Evolutionary conservation across 148 eudicot genomes (phyloP).

Genomic region (Rhododendron mucronatum): DNA sequence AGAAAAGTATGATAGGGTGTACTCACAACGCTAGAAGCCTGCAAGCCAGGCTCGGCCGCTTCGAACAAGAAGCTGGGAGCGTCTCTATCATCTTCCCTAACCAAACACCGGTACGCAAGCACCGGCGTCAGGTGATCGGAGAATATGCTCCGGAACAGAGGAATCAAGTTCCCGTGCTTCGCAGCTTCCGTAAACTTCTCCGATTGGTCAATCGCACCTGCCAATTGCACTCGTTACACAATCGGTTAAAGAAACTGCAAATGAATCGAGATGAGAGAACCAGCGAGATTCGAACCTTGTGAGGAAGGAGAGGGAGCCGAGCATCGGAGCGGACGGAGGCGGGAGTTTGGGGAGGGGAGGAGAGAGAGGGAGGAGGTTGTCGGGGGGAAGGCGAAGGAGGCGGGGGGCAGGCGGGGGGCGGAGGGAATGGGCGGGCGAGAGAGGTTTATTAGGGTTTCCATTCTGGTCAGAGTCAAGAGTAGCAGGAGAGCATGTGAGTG

Average conservation of each 20-base stretch:
- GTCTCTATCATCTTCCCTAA: conserved; percentile 88
- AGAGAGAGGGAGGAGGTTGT: conserved; percentile 10
- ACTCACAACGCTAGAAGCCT: conserved; percentile 66
- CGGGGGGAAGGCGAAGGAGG: conserved; percentile 11
- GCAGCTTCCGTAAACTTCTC: conserved; percentile 77
- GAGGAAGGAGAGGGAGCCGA: conserved; percentile 31
- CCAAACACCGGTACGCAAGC: conserved; percentile 90
- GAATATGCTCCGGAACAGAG: conserved; percentile 63
- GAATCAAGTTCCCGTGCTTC: conserved; percentile 77
- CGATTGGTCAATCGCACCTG: conserved; percentile 41
- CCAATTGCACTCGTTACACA: neutral
- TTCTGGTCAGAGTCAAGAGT: neutral
- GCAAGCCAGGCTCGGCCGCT: conserved; percentile 75
- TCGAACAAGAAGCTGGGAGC: conserved; percentile 96
- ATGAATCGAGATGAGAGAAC: neutral
- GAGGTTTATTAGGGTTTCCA: conserved; percentile 43
- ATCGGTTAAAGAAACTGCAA: neutral
- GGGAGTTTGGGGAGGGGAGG: conserved; percentile 2
- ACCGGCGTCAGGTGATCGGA: conserved; percentile 98
- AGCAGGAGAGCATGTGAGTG: neutral
- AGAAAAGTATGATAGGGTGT: neutral
- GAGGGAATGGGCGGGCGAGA: conserved; percentile 6
- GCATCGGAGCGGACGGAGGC: conserved; percentile 31
- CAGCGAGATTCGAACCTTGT: conserved; percentile 17
- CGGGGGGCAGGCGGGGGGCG: conserved; percentile 5